Evolutionary conservation across 106 monocot species (phyloP), one percentile per base, ranked within the genome.

Genomic region (Ottelia alismoides): DNA sequence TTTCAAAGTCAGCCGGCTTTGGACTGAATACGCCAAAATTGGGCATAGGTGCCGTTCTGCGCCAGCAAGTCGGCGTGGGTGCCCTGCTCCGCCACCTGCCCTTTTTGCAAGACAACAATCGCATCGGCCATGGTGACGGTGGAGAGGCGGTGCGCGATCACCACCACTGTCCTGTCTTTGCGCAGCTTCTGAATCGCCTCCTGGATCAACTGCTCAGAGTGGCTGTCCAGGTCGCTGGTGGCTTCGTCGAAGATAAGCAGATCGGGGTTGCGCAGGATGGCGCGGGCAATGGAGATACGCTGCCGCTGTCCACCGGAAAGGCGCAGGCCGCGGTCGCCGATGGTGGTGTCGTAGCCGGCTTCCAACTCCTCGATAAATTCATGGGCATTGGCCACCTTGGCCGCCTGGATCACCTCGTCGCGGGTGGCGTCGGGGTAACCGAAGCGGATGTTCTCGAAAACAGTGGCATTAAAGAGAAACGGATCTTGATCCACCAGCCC

Each of bases 261-360:
- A 2, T 35, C 20, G 11, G 56, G 56, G 25, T 57, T 20, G 32
- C 40, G 31, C 31, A 57, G 56, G 19, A 57, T 57, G 19, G 56
- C 56, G 32, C 56, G 31, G 31, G 56, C 56, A 20, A 57, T 57
- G 56, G 56, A 30, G 3, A 57, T 16, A 22, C 56, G 14, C 19
- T 57, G 56, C 31, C 40, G 31, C 19, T 57, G 56, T 2, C 56
- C 56, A 11, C 56, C 56, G 14, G 56, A 57, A 22, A 57, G 56
- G 32, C 40, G 56, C 0, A 35, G 31, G 17, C 56, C 56, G 19
- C 40, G 56, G 22, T 57, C 56, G 3, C 56, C 56, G 9, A 57
- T 35, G 32, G 40, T 35, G 20, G 56, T 57, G 9, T 57, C 56
- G n/a, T n/a, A n/a, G n/a, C n/a, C n/a, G n/a, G n/a, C n/a, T n/a